Evolutionary conservation across 1,139 yeast species (phyloP).

Genomic region (Blastobotrys malaysiensis): DNA sequence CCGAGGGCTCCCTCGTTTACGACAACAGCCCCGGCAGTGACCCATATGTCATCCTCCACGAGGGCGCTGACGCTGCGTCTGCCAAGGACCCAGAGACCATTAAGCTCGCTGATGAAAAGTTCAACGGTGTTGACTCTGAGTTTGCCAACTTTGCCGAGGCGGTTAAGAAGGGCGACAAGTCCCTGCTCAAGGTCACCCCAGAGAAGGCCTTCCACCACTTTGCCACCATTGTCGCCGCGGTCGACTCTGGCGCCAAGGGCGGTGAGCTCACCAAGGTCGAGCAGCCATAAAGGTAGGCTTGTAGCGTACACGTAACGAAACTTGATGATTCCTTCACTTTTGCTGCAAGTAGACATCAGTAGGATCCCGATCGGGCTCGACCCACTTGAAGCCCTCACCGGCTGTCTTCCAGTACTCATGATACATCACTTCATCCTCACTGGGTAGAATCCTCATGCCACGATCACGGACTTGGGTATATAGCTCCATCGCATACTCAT

Average conservation of each 20-base stretch:
- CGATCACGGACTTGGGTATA: constrained; percentile 10
- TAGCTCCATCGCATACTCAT: background rate
- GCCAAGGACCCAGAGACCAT: constrained; percentile 42
- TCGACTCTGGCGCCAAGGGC: constrained; percentile 57
- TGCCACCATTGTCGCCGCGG: constrained; percentile 79
- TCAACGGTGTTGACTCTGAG: constrained; percentile 62
- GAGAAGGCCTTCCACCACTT: constrained; percentile 81
- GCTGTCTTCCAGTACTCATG: constrained; percentile 71
- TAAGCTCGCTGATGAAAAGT: constrained; percentile 44
- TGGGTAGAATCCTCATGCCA: constrained; percentile 45
- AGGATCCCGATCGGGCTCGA: constrained; percentile 73
- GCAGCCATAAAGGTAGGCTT: constrained; percentile 15
- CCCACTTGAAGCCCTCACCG: constrained; percentile 71
- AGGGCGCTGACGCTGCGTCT: constrained; percentile 43
- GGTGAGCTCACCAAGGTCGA: constrained; percentile 57
- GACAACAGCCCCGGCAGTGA: constrained; percentile 56
- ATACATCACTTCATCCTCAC: constrained; percentile 63
- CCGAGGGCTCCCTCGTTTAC: constrained; percentile 63
- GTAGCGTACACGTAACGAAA: background rate
- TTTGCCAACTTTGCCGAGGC: constrained; percentile 72
- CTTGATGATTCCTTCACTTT: background rate
- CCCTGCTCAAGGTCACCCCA: constrained; percentile 54
- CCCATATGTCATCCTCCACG: constrained; percentile 40
- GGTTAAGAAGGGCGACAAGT: constrained; percentile 57
- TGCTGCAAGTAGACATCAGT: constrained; percentile 1